A percentile compares a stretch with the other conserved stretches of the same genome.
These are phyloP conservation scores for Botrytis fabae DNA, from an alignment of 2,329 filamentous ascomycete genomes.

Conservation along the genomic window DNA sequence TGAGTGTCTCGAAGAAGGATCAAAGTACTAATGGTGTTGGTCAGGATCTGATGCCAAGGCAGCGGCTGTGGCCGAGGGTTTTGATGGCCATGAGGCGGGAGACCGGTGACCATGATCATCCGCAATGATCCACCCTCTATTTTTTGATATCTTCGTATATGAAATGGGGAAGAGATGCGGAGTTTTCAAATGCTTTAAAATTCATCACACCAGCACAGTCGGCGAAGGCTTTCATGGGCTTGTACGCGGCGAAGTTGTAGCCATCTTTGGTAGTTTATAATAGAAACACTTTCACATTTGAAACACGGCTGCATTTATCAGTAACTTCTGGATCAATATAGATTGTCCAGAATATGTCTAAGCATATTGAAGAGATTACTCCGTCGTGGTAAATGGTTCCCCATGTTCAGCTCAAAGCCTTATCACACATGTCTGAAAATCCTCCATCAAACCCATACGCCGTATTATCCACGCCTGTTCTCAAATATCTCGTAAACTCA, in stretches of 20 bases:
- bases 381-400: not conserved
- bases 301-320: slow-evolving; percentile 3
- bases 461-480: slow-evolving; percentile 27
- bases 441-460: slow-evolving; percentile 24
- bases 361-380: not conserved
- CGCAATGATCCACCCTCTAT: not conserved
- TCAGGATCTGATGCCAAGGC: not conserved
- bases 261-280: not conserved
- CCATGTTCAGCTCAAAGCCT: slow-evolving; percentile 9
- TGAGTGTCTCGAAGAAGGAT: not conserved
- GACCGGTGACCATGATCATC: not conserved
- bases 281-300: not conserved
- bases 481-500: slow-evolving; percentile 19
- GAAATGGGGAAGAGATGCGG: not conserved
- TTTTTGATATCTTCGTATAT: not conserved
- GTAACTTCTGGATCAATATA: not conserved
- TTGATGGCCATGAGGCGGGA: not conserved
- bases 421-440: slow-evolving; percentile 13
- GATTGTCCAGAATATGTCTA: not conserved
- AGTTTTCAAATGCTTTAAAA: not conserved
- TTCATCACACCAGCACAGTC: not conserved
- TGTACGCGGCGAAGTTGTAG: not conserved
- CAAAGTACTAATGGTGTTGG: not conserved
- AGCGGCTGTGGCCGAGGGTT: not conserved
- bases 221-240: not conserved